A percentile compares a stretch with the other conserved stretches of the same genome.
Evolutionary conservation across 148 eudicot species (phyloP).

Genomic region (Chenopodium album): DNA sequence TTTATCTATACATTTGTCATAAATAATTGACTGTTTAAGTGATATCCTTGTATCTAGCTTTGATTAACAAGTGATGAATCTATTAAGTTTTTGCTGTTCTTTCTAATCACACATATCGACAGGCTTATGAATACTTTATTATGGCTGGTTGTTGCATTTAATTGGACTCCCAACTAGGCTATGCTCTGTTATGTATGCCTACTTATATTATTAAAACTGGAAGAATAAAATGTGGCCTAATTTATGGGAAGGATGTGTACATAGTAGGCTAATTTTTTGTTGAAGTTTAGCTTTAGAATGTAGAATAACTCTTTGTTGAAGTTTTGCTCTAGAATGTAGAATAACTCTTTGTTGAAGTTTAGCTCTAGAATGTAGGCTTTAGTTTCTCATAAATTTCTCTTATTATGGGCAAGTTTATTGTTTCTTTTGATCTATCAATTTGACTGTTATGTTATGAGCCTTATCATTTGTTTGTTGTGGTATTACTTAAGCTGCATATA

Average conservation of each 20-base stretch:
- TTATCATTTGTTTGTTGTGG: neutral
- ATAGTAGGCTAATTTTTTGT: neutral
- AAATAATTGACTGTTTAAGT: neutral
- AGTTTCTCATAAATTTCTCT: neutral
- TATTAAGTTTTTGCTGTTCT: neutral
- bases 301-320: too few species aligned
- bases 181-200: neutral
- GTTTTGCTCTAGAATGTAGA: neutral
- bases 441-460: neutral
- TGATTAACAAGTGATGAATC: neutral
- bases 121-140: neutral
- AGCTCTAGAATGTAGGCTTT: neutral
- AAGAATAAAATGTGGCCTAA: neutral
- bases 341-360: neutral
- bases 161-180: neutral
- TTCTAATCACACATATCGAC: neutral
- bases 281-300: neutral
- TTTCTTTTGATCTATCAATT: neutral
- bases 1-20: neutral
- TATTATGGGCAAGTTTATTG: neutral
- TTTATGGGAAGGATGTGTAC: neutral
- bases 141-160: neutral
- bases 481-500: neutral
- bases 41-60: neutral
- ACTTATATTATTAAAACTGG: neutral